Evolutionary conservation across 1,139 yeast species (phyloP).

Genomic region (Pneumocystis wakefieldiae): DNA sequence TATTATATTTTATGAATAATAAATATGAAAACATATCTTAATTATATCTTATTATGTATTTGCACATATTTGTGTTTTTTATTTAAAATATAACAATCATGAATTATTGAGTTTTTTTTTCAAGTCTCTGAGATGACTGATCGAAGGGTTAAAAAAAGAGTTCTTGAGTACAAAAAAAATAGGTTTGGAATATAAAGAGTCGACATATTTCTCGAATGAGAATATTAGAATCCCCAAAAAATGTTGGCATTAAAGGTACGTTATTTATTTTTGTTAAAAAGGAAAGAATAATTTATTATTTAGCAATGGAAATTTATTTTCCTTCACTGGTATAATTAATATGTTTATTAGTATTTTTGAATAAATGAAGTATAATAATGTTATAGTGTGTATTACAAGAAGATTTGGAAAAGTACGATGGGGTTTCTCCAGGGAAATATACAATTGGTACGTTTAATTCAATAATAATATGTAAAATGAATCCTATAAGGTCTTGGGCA

Average conservation of each 20-base stretch:
- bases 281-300: neutral
- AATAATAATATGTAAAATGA: constrained; percentile 70
- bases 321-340: constrained; percentile 1
- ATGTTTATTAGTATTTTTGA: neutral
- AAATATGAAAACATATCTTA: neutral
- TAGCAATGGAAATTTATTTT: neutral
- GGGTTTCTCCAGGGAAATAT: constrained; percentile 85
- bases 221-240: neutral
- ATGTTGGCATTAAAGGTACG: neutral
- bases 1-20: neutral
- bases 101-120: neutral
- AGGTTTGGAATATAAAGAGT: neutral
- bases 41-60: neutral
- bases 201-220: neutral
- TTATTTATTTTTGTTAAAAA: neutral
- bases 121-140: neutral
- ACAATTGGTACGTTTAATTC: constrained; percentile 86
- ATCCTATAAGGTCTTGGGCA: constrained; percentile 71
- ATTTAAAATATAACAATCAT: neutral
- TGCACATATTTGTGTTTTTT: neutral
- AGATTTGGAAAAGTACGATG: constrained; percentile 72
- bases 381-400: constrained; percentile 67
- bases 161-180: neutral
- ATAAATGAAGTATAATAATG: neutral
- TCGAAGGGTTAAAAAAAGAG: neutral